Evolutionary conservation across 2,329 filamentous ascomycete genomes (phyloP).

Genomic region (Fusarium fracticaudum): DNA sequence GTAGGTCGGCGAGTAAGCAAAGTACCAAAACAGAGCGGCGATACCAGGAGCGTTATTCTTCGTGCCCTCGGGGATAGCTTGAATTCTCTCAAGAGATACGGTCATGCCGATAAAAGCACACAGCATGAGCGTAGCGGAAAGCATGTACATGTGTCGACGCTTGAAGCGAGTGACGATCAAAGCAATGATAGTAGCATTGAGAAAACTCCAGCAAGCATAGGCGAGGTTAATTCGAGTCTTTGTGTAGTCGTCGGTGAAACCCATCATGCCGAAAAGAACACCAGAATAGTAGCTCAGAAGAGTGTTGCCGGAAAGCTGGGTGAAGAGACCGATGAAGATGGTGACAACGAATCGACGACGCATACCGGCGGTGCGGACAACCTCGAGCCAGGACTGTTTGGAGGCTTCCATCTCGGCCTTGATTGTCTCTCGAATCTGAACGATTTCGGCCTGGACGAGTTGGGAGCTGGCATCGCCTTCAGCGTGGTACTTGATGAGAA

Average conservation of each 20-base stretch:
- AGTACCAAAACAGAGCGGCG: constrained; percentile 29
- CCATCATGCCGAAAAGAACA: constrained; percentile 55
- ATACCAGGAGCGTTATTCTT: constrained; percentile 22
- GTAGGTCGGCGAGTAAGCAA: constrained; percentile 29
- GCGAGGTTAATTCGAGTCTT: constrained; percentile 60
- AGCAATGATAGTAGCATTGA: constrained; percentile 54
- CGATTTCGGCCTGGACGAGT: constrained; percentile 67
- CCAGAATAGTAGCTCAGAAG: constrained; percentile 45
- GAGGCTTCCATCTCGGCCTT: constrained; percentile 63
- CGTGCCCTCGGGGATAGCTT: constrained; percentile 43
- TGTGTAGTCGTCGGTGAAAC: constrained; percentile 51
- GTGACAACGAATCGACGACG: constrained; percentile 59
- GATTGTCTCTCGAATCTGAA: constrained; percentile 67
- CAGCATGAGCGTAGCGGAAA: constrained; percentile 58
- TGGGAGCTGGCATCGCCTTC: constrained; percentile 61
- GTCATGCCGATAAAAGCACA: constrained; percentile 65
- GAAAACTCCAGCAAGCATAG: constrained; percentile 56
- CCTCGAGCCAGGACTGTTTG: constrained; percentile 59
- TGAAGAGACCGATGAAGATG: constrained; percentile 61
- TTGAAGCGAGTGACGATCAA: constrained; percentile 57
- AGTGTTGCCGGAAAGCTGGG: constrained; percentile 62
- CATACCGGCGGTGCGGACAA: constrained; percentile 60
- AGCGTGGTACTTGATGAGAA: constrained; percentile 58
- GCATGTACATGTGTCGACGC: constrained; percentile 61
- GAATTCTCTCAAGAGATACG: constrained; percentile 53